phyloP scores from a whole-genome alignment of 192 early-diverging fungal species.

The Coemansia sp. region DNA sequence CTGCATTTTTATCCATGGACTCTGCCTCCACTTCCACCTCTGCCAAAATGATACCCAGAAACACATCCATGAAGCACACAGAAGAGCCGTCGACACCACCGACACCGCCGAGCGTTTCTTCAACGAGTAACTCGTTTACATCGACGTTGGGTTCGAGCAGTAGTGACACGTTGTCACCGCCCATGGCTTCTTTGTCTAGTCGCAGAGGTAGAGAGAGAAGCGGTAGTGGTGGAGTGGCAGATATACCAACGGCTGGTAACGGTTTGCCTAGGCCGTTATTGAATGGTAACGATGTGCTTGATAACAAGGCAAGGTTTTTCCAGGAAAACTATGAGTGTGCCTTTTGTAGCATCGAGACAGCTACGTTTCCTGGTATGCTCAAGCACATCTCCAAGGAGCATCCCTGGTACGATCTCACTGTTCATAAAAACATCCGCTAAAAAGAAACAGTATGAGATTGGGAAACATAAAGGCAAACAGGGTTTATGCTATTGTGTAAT shows the following conservation, averaged over 20 bases:
- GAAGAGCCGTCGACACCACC: too few species aligned
- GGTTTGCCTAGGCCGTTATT: too few species aligned
- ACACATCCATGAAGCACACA: too few species aligned
- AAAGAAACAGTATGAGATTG: too few species aligned
- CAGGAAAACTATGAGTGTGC: conserved; percentile 45
- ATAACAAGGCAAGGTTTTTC: conserved; percentile 9
- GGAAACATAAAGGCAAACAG: neutral
- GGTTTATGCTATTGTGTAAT: too few species aligned
- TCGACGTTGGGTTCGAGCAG: too few species aligned
- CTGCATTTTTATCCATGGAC: neutral
- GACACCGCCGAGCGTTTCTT: too few species aligned
- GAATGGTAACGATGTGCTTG: conserved; percentile 4
- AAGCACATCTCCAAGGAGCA: conserved; percentile 21
- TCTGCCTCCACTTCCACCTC: too few species aligned
- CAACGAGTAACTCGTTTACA: too few species aligned
- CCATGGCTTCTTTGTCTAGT: too few species aligned
- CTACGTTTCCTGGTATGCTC: conserved; percentile 23
- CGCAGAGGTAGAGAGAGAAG: neutral
- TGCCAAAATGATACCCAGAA: neutral
- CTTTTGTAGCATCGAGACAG: conserved; percentile 22
- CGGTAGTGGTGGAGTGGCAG: conserved; percentile 1
- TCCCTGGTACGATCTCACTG: conserved; percentile 37
- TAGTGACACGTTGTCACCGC: too few species aligned
- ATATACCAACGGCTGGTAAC: too few species aligned
- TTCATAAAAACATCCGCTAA: conserved; percentile 33